phyloP scores from a whole-genome alignment of 2,329 filamentous ascomycete genomes.

The Raffaelea albimanens region DNA sequence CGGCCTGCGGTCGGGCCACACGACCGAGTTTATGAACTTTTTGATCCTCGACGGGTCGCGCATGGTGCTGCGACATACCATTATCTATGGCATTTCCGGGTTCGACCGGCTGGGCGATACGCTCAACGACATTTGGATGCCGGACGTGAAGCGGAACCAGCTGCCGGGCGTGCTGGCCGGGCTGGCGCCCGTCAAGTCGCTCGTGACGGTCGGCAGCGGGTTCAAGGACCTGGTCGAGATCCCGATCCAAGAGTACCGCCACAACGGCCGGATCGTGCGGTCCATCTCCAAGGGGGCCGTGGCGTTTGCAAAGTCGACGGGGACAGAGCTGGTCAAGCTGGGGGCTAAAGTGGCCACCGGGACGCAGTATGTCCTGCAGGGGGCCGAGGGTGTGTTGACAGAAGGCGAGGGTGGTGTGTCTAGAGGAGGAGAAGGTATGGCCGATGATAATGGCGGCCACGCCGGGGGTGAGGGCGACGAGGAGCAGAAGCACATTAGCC shows the following conservation, averaged over 20 bases:
- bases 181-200: constrained; percentile 75
- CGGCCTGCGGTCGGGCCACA: constrained; percentile 82
- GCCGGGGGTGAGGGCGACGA: constrained; percentile 33
- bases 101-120: constrained; percentile 85
- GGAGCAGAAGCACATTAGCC: constrained; percentile 67
- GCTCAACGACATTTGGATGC: constrained; percentile 94
- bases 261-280: constrained; percentile 85
- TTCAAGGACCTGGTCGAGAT: constrained; percentile 81
- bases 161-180: constrained; percentile 82
- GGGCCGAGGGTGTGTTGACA: constrained; percentile 70
- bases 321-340: constrained; percentile 85
- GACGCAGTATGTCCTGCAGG: constrained; percentile 85
- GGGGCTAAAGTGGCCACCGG: constrained; percentile 92
- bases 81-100: constrained; percentile 83
- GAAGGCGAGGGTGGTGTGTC: not conserved
- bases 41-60: constrained; percentile 82
- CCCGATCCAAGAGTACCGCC: constrained; percentile 84
- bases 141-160: constrained; percentile 82
- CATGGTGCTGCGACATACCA: constrained; percentile 77
- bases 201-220: constrained; percentile 85
- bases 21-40: constrained; percentile 98
- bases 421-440: constrained; percentile 19
- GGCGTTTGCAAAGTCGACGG: constrained; percentile 87
- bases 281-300: constrained; percentile 85
- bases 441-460: constrained; percentile 17